These are phyloP conservation scores for Rheum nobile DNA, from an alignment of 148 eudicot species.

Conservation along the genomic window DNA sequence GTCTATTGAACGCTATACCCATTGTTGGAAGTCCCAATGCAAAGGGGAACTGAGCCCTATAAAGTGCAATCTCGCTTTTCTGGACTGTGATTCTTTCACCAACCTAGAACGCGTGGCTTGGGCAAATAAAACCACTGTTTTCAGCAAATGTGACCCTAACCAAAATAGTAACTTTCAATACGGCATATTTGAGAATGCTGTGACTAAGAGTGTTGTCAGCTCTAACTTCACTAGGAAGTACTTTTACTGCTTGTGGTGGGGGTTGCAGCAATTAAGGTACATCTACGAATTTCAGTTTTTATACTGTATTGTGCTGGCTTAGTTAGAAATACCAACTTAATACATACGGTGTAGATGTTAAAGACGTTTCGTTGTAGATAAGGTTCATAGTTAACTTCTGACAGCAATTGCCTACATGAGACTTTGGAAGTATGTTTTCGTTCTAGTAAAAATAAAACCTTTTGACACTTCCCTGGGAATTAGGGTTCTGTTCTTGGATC, in stretches of 20 bases:
- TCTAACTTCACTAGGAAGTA: conserved; percentile 64
- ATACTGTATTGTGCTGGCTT: not conserved
- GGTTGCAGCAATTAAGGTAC: conserved; percentile 84
- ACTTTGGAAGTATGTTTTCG: not conserved
- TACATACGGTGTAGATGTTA: not conserved
- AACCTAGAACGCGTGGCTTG: conserved; percentile 31
- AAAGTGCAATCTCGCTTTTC: conserved; percentile 38
- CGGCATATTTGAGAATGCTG: conserved; percentile 74
- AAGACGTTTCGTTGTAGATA: not conserved
- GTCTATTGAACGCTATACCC: conserved; percentile 73
- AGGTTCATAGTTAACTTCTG: not conserved
- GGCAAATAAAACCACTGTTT: conserved; percentile 54
- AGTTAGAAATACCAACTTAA: not conserved
- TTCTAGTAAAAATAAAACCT: not conserved
- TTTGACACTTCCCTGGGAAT: not conserved
- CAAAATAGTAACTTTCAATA: conserved; percentile 34
- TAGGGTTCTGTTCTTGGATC: not conserved
- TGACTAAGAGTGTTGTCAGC: conserved; percentile 55
- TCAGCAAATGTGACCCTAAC: conserved; percentile 48
- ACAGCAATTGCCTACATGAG: not conserved
- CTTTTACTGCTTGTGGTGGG: conserved; percentile 98
- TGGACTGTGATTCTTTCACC: conserved; percentile 43
- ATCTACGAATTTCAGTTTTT: conserved; percentile 2
- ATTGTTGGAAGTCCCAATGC: conserved; percentile 87
- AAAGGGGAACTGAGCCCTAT: conserved; percentile 27